Conservation (phyloP, 805 yeast genomes). For the Middelhovenomyces tepae region DNA sequence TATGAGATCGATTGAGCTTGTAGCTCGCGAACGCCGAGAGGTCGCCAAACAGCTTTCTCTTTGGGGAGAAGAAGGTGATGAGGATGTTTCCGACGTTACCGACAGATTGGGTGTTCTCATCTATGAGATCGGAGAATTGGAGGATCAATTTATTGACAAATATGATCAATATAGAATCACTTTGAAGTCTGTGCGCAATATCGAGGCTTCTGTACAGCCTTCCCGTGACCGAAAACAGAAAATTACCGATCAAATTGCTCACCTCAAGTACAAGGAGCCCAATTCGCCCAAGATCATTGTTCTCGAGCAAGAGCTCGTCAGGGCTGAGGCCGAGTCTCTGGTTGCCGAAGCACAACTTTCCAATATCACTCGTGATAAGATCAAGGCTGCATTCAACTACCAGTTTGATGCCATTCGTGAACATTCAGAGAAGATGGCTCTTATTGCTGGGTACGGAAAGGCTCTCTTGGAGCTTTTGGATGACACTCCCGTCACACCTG, state of each 20-base stretch:
- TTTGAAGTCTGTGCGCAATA: conserved; percentile 87
- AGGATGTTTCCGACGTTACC: conserved; percentile 92
- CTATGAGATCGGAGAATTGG: conserved; percentile 95
- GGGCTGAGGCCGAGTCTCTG: conserved; percentile 98
- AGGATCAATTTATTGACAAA: conserved; percentile 96
- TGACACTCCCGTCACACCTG: conserved; percentile 96
- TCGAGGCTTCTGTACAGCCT: conserved; percentile 97
- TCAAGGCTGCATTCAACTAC: conserved; percentile 94
- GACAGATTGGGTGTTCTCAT: conserved; percentile 94
- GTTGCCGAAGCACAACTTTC: conserved; percentile 99
- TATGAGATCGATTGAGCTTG: conserved; percentile 87
- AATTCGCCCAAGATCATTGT: conserved; percentile 92
- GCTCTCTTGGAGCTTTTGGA: conserved; percentile 91
- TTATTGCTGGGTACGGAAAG: conserved; percentile 98
- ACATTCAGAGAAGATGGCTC: conserved; percentile 89
- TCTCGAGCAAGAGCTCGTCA: conserved; percentile 94
- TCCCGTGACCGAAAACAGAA: conserved; percentile 96
- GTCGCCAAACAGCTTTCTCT: conserved; percentile 94
- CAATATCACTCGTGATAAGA: conserved; percentile 94
- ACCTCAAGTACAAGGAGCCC: conserved; percentile 96
- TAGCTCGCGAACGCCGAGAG: conserved; percentile 87
- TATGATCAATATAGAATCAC: conserved; percentile 97
- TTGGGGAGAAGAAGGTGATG: conserved; percentile 98
- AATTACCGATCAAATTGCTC: conserved; percentile 95
- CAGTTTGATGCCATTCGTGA: conserved; percentile 95